These are phyloP conservation scores for Fragilariopsis cylindrus DNA, from an alignment of 108 stramenopile species.

Conservation along the genomic window DNA sequence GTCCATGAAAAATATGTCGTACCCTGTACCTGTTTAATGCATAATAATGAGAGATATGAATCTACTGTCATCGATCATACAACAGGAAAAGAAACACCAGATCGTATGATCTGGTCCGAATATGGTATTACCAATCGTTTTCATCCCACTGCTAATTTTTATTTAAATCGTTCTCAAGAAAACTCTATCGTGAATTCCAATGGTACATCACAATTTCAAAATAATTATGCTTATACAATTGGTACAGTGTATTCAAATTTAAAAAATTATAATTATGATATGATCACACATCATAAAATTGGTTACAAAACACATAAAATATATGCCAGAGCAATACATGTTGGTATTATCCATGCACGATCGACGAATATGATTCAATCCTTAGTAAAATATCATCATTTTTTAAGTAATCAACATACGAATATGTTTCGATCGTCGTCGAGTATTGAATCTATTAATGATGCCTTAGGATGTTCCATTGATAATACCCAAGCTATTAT, in stretches of 20 bases:
- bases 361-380: slow-evolving; percentile 9
- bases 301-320: not conserved
- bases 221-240: slow-evolving; percentile 2
- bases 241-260: slow-evolving; percentile 5
- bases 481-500: not conserved
- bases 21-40: slow-evolving; percentile 12
- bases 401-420: not conserved
- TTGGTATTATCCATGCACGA: not conserved
- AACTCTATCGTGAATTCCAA: no score
- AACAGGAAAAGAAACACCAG: no score
- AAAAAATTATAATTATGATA: not conserved
- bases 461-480: not conserved
- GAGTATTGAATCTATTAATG: not conserved
- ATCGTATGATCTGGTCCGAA: slow-evolving; percentile 7
- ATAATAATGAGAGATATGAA: not conserved
- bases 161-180: not conserved
- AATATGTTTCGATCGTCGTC: no score
- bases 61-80: not conserved
- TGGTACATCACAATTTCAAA: no score
- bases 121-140: slow-evolving; percentile 8
- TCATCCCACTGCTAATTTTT: slow-evolving; percentile 9
- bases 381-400: slow-evolving; percentile 5
- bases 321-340: not conserved
- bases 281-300: slow-evolving; percentile 2
- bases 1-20: slow-evolving; percentile 13